These are phyloP conservation scores for Triticum timopheevii DNA, from an alignment of 176 grass and related monocot genomes.

Conservation along the genomic window DNA sequence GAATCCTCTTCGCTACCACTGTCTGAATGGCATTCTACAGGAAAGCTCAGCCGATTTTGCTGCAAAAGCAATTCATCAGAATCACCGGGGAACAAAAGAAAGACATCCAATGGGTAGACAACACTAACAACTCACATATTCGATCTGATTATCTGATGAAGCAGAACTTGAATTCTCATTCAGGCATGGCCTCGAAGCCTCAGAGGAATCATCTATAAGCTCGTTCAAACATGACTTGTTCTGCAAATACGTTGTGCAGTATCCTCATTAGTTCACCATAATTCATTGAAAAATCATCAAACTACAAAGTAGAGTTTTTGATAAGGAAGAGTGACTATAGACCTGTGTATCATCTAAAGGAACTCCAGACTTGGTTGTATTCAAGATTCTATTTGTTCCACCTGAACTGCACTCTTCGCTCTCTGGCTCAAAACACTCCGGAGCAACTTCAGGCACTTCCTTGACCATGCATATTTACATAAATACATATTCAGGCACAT, in stretches of 20 bases:
- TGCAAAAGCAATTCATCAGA: constrained; percentile 38
- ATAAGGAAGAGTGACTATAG: not conserved
- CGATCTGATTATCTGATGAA: constrained; percentile 24
- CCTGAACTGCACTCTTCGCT: constrained; percentile 17
- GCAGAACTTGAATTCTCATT: constrained; percentile 1
- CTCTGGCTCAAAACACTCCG: constrained; percentile 16
- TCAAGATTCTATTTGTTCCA: constrained; percentile 21
- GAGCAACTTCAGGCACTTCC: constrained; percentile 65
- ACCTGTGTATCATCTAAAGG: constrained; percentile 40
- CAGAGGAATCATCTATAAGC: not conserved
- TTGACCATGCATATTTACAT: constrained; percentile 55
- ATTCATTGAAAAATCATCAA: not conserved
- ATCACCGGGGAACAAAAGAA: constrained; percentile 9
- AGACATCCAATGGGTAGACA: not conserved
- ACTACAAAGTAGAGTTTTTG: constrained; percentile 10
- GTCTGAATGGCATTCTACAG: constrained; percentile 14
- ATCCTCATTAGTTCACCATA: constrained; percentile 18
- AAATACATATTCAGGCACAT: constrained; percentile 38
- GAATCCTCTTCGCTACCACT: constrained; percentile 16
- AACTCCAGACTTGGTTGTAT: constrained; percentile 23
- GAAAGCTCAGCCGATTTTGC: constrained; percentile 40
- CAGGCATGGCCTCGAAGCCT: not conserved
- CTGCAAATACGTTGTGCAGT: constrained; percentile 33
- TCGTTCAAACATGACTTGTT: constrained; percentile 15
- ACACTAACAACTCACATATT: constrained; percentile 42